Conservation (phyloP, 2,329 filamentous ascomycete species). For the Fusarium humuli region DNA sequence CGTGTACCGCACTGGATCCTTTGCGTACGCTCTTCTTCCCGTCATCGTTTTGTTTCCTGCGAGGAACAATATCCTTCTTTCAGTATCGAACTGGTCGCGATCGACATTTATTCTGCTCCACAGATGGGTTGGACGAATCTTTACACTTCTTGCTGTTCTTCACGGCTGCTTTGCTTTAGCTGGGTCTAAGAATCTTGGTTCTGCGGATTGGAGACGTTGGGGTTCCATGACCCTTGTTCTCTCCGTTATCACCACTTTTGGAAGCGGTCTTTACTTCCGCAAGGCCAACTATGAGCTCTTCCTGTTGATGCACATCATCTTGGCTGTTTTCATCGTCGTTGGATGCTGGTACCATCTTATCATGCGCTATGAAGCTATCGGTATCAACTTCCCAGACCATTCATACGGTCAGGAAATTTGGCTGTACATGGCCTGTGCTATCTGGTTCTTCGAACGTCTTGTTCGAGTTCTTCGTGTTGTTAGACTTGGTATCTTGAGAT, state of each 20-base stretch:
- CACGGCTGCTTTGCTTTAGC: slow-evolving; percentile 3
- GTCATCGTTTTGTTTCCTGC: slow-evolving; percentile 9
- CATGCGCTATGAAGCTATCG: slow-evolving; percentile 44
- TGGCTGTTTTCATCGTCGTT: slow-evolving; percentile 56
- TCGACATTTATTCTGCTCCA: slow-evolving; percentile 14
- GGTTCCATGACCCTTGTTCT: neutral
- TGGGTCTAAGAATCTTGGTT: neutral
- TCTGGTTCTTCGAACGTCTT: slow-evolving; percentile 49
- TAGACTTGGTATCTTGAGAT: slow-evolving; percentile 40
- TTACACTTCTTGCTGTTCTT: slow-evolving; percentile 6
- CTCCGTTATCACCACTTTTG: neutral
- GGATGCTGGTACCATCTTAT: slow-evolving; percentile 59
- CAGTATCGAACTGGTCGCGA: slow-evolving; percentile 10
- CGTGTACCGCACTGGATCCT: slow-evolving; percentile 9
- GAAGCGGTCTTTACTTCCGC: slow-evolving; percentile 45
- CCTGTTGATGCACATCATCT: slow-evolving; percentile 56
- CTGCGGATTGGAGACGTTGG: slow-evolving; percentile 4
- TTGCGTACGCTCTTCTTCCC: slow-evolving; percentile 8
- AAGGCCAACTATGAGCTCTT: slow-evolving; percentile 59
- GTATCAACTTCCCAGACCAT: slow-evolving; percentile 24
- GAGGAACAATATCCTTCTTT: slow-evolving; percentile 6
- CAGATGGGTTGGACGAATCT: slow-evolving; percentile 9
- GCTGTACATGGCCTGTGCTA: slow-evolving; percentile 45
- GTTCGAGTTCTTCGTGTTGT: slow-evolving; percentile 40
- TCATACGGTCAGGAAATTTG: slow-evolving; percentile 58